Conservation (phyloP, 345 rosid genomes). For the Eucalyptus rudis region DNA sequence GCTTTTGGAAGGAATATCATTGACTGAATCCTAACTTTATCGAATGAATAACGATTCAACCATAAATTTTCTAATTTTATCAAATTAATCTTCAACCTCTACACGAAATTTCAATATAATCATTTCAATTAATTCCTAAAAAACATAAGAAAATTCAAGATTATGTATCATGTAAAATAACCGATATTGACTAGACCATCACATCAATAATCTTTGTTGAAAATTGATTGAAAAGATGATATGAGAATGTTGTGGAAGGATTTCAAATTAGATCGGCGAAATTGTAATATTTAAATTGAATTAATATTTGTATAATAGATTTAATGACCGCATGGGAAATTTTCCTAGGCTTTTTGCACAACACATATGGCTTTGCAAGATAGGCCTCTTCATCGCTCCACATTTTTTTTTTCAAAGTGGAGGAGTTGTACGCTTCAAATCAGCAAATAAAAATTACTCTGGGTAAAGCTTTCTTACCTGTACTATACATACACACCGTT, state of each 20-base stretch:
- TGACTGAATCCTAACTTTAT: no score
- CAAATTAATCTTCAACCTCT: fast-evolving
- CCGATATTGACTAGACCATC: fast-evolving
- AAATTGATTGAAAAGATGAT: fast-evolving
- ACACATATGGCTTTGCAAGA: not conserved
- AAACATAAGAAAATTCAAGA: fast-evolving
- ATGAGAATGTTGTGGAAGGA: fast-evolving
- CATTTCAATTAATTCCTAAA: no score
- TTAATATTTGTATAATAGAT: fast-evolving
- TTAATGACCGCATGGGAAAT: fast-evolving
- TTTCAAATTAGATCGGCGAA: no score
- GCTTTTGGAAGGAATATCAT: not conserved
- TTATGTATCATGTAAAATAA: fast-evolving
- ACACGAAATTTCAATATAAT: fast-evolving
- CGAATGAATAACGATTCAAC: fast-evolving
- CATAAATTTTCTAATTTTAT: fast-evolving
- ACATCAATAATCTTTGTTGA: fast-evolving
- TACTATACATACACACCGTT: not conserved
- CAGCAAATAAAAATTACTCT: no score
- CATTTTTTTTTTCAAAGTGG: no score
- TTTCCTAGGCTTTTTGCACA: not conserved
- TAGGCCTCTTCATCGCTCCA: not conserved
- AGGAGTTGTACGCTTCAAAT: not conserved
- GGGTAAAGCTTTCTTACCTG: not conserved
- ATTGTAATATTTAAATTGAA: no score